Percentiles rank a stretch among this genome's conserved stretches.
phyloP scores from a whole-genome alignment of 2,329 filamentous ascomycete genomes.

The Endoconidiophora polonica region DNA sequence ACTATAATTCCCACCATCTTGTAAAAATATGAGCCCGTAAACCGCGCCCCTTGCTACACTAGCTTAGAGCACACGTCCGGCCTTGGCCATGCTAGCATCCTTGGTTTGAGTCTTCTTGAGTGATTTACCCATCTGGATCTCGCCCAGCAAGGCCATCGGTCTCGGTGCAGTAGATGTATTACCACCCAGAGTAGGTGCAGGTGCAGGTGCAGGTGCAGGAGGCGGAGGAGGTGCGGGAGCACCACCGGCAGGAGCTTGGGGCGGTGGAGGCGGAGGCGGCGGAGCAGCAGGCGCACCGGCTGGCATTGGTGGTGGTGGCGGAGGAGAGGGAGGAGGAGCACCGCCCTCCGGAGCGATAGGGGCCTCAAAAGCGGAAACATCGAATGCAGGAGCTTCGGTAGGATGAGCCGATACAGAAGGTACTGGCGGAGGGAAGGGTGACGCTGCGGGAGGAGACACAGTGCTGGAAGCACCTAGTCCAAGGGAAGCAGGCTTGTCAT shows the following conservation, averaged over 20 bases:
- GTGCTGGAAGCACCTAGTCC: constrained; percentile 21
- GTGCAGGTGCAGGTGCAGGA: constrained; percentile 17
- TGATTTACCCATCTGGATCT: constrained; percentile 65
- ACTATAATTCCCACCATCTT: background rate
- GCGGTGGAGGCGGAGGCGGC: constrained; percentile 22
- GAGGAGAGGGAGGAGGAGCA: constrained; percentile 17
- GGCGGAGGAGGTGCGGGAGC: constrained; percentile 21
- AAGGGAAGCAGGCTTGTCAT: constrained; percentile 41
- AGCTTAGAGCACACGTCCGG: constrained; percentile 50
- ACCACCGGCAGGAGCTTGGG: constrained; percentile 19
- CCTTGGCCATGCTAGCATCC: constrained; percentile 60
- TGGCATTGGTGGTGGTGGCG: constrained; percentile 22
- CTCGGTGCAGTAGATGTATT: constrained; percentile 23
- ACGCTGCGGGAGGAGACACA: constrained; percentile 23
- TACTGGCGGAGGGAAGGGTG: constrained; percentile 23
- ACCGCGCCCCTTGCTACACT: background rate
- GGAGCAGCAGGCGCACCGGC: constrained; percentile 17
- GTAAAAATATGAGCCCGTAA: background rate
- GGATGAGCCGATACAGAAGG: constrained; percentile 22
- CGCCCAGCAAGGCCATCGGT: constrained; percentile 51
- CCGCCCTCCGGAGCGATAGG: constrained; percentile 19
- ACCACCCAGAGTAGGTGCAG: constrained; percentile 19
- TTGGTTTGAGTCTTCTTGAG: constrained; percentile 82
- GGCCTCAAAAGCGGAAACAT: constrained; percentile 18
- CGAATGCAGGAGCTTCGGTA: constrained; percentile 15